phyloP scores from a whole-genome alignment of 768 basidiomycete species.

The Lactarius evosmus region DNA sequence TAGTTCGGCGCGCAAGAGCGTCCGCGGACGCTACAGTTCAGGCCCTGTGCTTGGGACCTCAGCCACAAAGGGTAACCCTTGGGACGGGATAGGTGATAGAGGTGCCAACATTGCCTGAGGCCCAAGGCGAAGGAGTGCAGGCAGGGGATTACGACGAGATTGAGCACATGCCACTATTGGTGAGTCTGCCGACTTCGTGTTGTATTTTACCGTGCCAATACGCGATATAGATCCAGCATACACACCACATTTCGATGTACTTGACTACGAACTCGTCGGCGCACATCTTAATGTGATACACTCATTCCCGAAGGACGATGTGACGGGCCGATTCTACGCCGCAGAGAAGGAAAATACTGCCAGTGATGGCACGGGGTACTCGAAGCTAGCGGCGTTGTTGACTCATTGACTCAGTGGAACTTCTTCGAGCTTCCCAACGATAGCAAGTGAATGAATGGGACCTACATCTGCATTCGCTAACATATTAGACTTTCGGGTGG shows the following conservation, averaged over 20 bases:
- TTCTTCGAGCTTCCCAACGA: constrained; percentile 12
- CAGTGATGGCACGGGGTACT: constrained; percentile 9
- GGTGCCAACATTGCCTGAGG: constrained; percentile 31
- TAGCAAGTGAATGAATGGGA: constrained; percentile 8
- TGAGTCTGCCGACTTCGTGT: constrained; percentile 31
- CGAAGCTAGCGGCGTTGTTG: constrained; percentile 18
- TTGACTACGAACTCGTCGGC: constrained; percentile 47
- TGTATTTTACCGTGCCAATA: background rate
- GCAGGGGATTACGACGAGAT: constrained; percentile 44
- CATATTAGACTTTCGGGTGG: constrained; percentile 8
- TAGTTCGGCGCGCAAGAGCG: constrained; percentile 64
- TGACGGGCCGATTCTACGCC: constrained; percentile 30
- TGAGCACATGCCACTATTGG: constrained; percentile 53
- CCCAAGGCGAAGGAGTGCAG: constrained; percentile 26
- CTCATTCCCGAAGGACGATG: constrained; percentile 37
- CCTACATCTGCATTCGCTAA: background rate
- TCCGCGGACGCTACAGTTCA: constrained; percentile 51
- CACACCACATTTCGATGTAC: constrained; percentile 48
- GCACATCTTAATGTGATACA: constrained; percentile 37
- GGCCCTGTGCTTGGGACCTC: constrained; percentile 63
- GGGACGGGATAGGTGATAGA: constrained; percentile 64
- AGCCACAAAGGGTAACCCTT: constrained; percentile 58
- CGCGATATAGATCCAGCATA: constrained; percentile 39
- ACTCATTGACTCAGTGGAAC: constrained; percentile 16
- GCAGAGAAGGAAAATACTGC: constrained; percentile 18